A percentile compares a stretch with the other conserved stretches of the same genome.
Conservation (phyloP, 305 asterid species). For the Fraxinus sp. region DNA sequence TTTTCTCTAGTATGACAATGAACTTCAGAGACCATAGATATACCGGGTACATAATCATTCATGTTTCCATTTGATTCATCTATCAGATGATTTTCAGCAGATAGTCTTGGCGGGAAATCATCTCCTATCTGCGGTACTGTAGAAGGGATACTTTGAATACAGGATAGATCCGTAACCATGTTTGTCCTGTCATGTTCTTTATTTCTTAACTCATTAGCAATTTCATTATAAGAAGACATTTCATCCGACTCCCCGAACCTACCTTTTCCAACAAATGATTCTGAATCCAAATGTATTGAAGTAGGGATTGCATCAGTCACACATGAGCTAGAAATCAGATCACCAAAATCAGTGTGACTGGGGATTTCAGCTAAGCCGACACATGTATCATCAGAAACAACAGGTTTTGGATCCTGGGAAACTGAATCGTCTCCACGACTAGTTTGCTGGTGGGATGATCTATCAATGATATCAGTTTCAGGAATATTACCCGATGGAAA, state of each 20-base stretch:
- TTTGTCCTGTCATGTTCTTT: conserved; percentile 30
- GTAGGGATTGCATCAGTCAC: conserved; percentile 34
- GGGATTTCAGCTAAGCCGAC: conserved; percentile 26
- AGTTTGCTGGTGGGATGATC: conserved; percentile 33
- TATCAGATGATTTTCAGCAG: conserved; percentile 30
- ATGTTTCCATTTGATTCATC: conserved; percentile 29
- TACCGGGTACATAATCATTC: conserved; percentile 23
- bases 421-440: conserved; percentile 31
- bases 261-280: conserved; percentile 30
- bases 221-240: conserved; percentile 20
- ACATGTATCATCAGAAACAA: conserved; percentile 34
- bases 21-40: conserved; percentile 30
- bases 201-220: conserved; percentile 9
- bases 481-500: conserved; percentile 35
- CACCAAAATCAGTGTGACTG: conserved; percentile 35
- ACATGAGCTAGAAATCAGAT: conserved; percentile 32
- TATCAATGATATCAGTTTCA: conserved; percentile 40
- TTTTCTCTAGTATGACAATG: conserved; percentile 27
- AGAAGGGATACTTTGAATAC: conserved; percentile 33
- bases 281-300: conserved; percentile 35
- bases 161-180: conserved; percentile 28
- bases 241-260: conserved; percentile 33
- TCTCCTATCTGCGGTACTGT: conserved; percentile 29
- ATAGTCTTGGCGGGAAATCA: conserved; percentile 32
- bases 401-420: conserved; percentile 39